Evolutionary conservation across 2,329 filamentous ascomycete species (phyloP), one percentile per base, ranked within the genome.

Genomic region (Cladophialophora psammophila): DNA sequence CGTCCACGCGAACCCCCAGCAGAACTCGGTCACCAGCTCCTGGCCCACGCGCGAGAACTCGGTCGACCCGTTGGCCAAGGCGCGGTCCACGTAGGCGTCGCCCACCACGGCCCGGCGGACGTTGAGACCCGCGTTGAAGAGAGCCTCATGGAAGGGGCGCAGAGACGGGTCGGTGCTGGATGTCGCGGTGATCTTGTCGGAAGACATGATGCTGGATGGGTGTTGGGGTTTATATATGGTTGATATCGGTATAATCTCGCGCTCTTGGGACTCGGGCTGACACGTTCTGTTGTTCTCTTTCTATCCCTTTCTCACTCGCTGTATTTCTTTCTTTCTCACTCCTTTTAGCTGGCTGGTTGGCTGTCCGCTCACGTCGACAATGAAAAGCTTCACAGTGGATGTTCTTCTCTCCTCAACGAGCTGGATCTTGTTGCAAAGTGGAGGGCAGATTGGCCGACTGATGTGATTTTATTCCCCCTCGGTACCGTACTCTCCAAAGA

Each of bases 1-100:
- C 3, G 85, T 85, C 88, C 88, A 91, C 32, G 85, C 83, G 31
- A 70, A 71, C 5, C 70, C 87, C 88, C 88, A 90, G 78, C 85
- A 86, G 76, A 82, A 86, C 76, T 90, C 87, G 0, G 87, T 89
- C 2, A 89, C 66, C 15, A 74, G 68, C 52, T 73, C 72, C 36
- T 75, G 72, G 35, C 65, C 67, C 5, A 72, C 65, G 0, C 71
- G 70, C 4, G 71, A 68, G 63, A 74, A 75, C 10, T 73, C 71
- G 34, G 65, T 69, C 31, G 65, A 68, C 12, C 70, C 74, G n/a
- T 72, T 71, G 5, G 66, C 64, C 10, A 74, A 64, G 2, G 71
- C 68, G 1, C 68, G 64, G 73, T 88, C 82, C 65, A 90, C 88
- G 71, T 89, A 88, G 36, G 81, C 80, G 65, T 88, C 81, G 32